Evolutionary conservation across 176 grass and related monocot genomes (phyloP).

Genomic region (Pontederia crassipes): DNA sequence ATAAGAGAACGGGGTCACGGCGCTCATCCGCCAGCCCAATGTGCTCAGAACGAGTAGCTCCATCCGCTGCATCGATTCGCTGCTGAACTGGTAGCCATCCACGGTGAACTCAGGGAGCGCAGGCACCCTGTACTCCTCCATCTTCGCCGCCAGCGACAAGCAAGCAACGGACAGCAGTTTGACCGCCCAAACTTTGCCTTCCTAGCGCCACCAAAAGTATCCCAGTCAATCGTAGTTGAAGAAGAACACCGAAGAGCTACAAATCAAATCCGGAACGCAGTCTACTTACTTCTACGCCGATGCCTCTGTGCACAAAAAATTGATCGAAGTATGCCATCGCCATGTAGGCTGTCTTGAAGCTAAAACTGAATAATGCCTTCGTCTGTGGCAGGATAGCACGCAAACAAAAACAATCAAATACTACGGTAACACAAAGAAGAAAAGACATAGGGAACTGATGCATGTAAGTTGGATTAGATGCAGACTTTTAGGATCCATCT

Average conservation of each 20-base stretch:
- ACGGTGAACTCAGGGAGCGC: constrained; percentile 40
- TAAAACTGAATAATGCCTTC: constrained; percentile 34
- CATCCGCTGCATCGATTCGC: constrained; percentile 47
- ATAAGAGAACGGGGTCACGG: constrained; percentile 67
- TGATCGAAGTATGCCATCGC: constrained; percentile 78
- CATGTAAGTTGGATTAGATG: no score
- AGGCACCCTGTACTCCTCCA: constrained; percentile 58
- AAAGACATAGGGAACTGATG: no score
- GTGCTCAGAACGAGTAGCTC: constrained; percentile 66
- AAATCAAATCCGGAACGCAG: no score
- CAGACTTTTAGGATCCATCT: no score
- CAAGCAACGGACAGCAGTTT: constrained; percentile 64
- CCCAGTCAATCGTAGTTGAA: neutral
- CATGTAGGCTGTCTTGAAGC: constrained; percentile 63
- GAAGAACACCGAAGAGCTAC: constrained; percentile 2
- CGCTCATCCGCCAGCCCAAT: constrained; percentile 64
- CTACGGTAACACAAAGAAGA: no score
- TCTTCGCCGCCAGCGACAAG: constrained; percentile 77
- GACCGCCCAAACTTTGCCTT: constrained; percentile 50
- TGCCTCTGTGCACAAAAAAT: constrained; percentile 40
- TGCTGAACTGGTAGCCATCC: constrained; percentile 33
- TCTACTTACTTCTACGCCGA: constrained; percentile 29
- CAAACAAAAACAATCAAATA: no score
- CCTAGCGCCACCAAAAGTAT: constrained; percentile 17
- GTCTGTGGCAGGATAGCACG: constrained; percentile 24